Conservation (phyloP, 768 basidiomycete species). For the Cystoderma amianthinum region DNA sequence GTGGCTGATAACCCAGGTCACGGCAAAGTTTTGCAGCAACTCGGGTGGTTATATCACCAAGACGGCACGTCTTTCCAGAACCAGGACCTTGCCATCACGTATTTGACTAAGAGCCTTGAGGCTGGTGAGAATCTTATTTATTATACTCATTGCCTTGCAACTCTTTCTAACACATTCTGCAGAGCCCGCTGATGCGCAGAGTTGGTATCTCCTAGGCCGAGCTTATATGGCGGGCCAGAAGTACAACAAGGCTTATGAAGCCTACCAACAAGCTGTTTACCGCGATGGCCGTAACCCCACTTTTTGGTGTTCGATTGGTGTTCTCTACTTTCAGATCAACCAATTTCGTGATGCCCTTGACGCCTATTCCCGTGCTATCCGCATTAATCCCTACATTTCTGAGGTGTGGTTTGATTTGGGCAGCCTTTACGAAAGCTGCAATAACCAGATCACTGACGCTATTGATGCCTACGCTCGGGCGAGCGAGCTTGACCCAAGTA, state of each 20-base stretch:
- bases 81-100: conserved; percentile 89
- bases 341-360: conserved; percentile 98
- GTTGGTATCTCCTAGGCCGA: conserved; percentile 97
- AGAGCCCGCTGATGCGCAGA: conserved; percentile 96
- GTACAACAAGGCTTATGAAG: conserved; percentile 99
- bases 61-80: conserved; percentile 93
- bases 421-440: conserved; percentile 94
- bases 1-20: conserved; percentile 89
- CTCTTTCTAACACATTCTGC: conserved; percentile 4
- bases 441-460: conserved; percentile 97
- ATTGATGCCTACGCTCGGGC: conserved; percentile 98
- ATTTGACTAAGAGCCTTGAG: conserved; percentile 92
- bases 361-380: conserved; percentile 97
- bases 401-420: conserved; percentile 98
- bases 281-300: conserved; percentile 98
- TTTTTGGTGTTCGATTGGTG: conserved; percentile 99
- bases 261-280: conserved; percentile 98
- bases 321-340: conserved; percentile 99
- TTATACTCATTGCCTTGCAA: conserved; percentile 6
- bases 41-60: conserved; percentile 97
- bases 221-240: conserved; percentile 99
- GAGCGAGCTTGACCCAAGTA: conserved; percentile 86
- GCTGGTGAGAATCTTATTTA: conserved; percentile 52
- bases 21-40: conserved; percentile 95
- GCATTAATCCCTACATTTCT: conserved; percentile 95